These are phyloP conservation scores for Cryptosporidium meleagridis DNA, from an alignment of 169 alveolate genomes.

Conservation along the genomic window DNA sequence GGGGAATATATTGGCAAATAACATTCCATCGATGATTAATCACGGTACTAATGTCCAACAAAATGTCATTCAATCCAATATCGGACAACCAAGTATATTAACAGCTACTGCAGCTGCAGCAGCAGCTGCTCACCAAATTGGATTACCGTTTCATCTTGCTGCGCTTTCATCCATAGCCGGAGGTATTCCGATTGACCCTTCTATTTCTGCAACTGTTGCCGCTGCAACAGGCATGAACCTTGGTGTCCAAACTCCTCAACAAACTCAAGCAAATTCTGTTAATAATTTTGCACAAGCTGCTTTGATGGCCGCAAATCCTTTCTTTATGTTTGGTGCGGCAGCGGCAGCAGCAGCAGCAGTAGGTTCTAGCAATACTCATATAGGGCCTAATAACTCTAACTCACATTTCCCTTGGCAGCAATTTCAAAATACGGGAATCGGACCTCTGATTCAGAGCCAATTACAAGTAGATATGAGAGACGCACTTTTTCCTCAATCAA, in stretches of 20 bases:
- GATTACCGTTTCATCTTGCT: slow-evolving; percentile 72
- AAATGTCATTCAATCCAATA: slow-evolving; percentile 27
- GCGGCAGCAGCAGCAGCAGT: slow-evolving; percentile 68
- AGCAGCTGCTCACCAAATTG: slow-evolving; percentile 62
- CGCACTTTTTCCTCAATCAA: not conserved
- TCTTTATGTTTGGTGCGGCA: slow-evolving; percentile 72
- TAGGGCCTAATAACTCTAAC: not conserved
- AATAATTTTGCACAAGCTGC: slow-evolving; percentile 52
- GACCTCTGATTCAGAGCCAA: slow-evolving; percentile 7
- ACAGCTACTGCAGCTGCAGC: slow-evolving; percentile 69
- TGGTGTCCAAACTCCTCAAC: slow-evolving; percentile 42
- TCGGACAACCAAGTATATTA: not conserved
- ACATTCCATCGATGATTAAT: slow-evolving; percentile 22
- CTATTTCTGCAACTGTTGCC: slow-evolving; percentile 63
- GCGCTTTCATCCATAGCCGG: slow-evolving; percentile 62
- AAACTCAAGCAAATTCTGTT: slow-evolving; percentile 22
- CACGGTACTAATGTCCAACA: slow-evolving; percentile 16
- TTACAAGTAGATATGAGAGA: slow-evolving; percentile 1
- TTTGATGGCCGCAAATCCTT: slow-evolving; percentile 60
- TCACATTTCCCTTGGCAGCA: slow-evolving; percentile 46
- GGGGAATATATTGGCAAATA: slow-evolving; percentile 36
- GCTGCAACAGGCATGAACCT: slow-evolving; percentile 54
- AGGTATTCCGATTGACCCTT: slow-evolving; percentile 50
- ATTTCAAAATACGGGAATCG: slow-evolving; percentile 27
- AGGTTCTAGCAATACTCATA: slow-evolving; percentile 15